Conservation (phyloP, 208 protist genomes). For the Sergeia podlipaevii region DNA sequence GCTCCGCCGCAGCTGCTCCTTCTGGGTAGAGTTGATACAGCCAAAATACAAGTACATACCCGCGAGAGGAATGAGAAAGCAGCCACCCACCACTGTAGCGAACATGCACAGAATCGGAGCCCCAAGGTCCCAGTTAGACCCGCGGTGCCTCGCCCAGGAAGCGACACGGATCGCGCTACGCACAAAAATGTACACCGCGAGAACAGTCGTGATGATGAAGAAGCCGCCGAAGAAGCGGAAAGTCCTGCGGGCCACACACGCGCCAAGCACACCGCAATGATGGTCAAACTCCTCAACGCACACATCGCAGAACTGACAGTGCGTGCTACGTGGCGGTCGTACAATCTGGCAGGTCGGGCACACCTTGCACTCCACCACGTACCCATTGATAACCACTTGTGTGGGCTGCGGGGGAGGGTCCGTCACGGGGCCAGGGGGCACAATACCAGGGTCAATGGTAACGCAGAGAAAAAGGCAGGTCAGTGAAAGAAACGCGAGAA, state of each 20-base stretch:
- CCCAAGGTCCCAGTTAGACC: too few relatives aligned
- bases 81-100: constrained; percentile 4
- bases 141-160: too few relatives aligned
- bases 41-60: constrained; percentile 39
- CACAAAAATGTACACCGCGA: constrained; percentile 36
- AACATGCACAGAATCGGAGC: constrained; percentile 18
- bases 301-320: constrained; percentile 77
- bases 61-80: constrained; percentile 28
- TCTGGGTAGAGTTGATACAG: constrained; percentile 41
- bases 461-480: constrained; percentile 48
- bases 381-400: constrained; percentile 28
- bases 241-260: constrained; percentile 75
- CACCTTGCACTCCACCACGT: constrained; percentile 44
- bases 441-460: constrained; percentile 62
- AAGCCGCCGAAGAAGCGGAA: constrained; percentile 84
- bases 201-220: constrained; percentile 40
- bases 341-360: constrained; percentile 82
- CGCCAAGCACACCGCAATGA: constrained; percentile 74
- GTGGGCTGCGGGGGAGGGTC: constrained; percentile 3
- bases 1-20: constrained; percentile 24
- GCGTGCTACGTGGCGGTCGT: constrained; percentile 70
- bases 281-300: constrained; percentile 89
- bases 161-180: constrained; percentile 31
- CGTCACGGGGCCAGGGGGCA: constrained; percentile 40
- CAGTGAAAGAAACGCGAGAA: constrained; percentile 31